Conservation (phyloP, 2,329 filamentous ascomycete genomes). For the Botrytis aclada region DNA sequence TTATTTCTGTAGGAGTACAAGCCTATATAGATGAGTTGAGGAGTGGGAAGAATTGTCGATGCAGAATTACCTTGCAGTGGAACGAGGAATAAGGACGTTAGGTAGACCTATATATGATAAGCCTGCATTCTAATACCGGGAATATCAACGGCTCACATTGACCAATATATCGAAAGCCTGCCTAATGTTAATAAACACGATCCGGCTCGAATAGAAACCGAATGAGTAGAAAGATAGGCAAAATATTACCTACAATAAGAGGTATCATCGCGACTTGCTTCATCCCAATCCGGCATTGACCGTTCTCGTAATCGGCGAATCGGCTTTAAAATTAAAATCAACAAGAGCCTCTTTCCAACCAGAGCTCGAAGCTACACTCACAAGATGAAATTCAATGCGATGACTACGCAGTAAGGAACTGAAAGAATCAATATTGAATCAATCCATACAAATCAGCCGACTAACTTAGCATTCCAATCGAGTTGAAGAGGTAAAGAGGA, state of each 20-base stretch:
- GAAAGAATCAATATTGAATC: slow-evolving; percentile 19
- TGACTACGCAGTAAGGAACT: slow-evolving; percentile 42
- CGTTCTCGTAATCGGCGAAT: slow-evolving; percentile 53
- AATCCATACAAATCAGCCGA: not conserved
- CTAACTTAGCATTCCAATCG: slow-evolving; percentile 53
- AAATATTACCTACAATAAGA: slow-evolving; percentile 47
- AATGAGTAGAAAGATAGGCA: not conserved
- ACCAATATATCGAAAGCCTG: slow-evolving; percentile 51
- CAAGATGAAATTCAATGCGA: slow-evolving; percentile 60
- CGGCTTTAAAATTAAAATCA: slow-evolving; percentile 38
- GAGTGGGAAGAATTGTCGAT: not conserved
- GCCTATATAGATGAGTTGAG: slow-evolving; percentile 39
- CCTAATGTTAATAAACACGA: not conserved
- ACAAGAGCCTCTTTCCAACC: not conserved
- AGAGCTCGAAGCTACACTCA: slow-evolving; percentile 38
- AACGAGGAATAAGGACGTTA: slow-evolving; percentile 61
- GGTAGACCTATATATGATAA: slow-evolving; percentile 44
- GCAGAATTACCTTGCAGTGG: slow-evolving; percentile 49
- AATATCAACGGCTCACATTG: slow-evolving; percentile 41
- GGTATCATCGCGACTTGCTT: slow-evolving; percentile 56
- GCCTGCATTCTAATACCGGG: not conserved
- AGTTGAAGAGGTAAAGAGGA: slow-evolving; percentile 59
- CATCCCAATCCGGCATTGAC: slow-evolving; percentile 61
- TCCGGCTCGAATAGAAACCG: not conserved
- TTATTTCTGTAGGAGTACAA: slow-evolving; percentile 54